Base-by-base conservation (phyloP, 2,329 filamentous ascomycete species). In the Ascochyta koolunga region DNA sequence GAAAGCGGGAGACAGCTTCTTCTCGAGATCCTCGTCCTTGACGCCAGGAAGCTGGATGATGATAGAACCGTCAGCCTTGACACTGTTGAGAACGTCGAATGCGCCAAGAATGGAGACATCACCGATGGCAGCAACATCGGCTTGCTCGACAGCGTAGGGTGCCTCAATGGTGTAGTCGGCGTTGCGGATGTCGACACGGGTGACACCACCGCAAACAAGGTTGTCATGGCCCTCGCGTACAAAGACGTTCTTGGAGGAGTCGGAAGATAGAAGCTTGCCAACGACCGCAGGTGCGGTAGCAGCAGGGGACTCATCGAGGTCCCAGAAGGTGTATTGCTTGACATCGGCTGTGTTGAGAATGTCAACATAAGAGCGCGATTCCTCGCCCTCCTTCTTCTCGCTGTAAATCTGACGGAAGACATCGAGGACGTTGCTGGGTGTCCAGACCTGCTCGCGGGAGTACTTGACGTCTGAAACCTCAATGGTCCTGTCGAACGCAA, bases 301-400 rank as follows among this genome's bases (percentile, higher is more conserved):
- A 45, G 88, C 83, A 1, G 80, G 77, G 24, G 92, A 92, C 73
- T 87, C 84, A 69, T 96, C 93, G 35, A 90, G 73, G 64, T 97
- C 90, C 92, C 93, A 98, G 83, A 99, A 97, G 11, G 88, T 88
- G 79, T 95, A 98, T 76, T 98, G 90, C 74, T 90, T 84, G 18
- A 87, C 86, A 18, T 76, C 73, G n/a, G 79, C 71, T 19, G 70
- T 72, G 59, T 86, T 82, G n/a, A 83, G 68, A 18, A 84, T 74
- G 61, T 85, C 80, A 39, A 74, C 73, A 76, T 74, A 81, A 68
- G 65, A 88, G 72, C 61, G 70, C 11, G 68, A 59, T 15, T 72
- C 67, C 29, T 73, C 72, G 11, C 70, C 66, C 19, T 77, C 68
- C 29, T 70, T 71, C 64, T 78, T 77, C 57, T 76, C 72, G 39